Evolutionary conservation across 768 basidiomycete genomes (phyloP).

Genomic region (Boletus eberwhitei): DNA sequence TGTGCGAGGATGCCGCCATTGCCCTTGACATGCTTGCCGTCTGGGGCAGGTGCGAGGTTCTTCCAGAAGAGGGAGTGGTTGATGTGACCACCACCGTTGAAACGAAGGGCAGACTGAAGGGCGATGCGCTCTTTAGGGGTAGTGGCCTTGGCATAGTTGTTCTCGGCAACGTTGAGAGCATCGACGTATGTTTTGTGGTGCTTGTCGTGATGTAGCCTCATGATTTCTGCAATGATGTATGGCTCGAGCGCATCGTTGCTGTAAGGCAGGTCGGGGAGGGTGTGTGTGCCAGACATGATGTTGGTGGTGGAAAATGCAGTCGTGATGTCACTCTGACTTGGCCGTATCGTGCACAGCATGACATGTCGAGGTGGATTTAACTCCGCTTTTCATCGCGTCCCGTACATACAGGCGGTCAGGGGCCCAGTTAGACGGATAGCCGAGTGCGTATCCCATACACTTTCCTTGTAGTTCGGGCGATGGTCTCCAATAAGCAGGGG

Average conservation of each 20-base stretch:
- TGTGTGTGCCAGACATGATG: constrained; percentile 45
- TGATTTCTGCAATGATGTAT: constrained; percentile 85
- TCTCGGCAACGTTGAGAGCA: constrained; percentile 64
- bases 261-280: constrained; percentile 76
- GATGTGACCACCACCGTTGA: constrained; percentile 56
- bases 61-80: constrained; percentile 98
- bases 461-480: constrained; percentile 17
- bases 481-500: constrained; percentile 31
- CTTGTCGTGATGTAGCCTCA: constrained; percentile 92
- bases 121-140: constrained; percentile 53
- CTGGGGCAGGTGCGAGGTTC: constrained; percentile 71
- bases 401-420: constrained; percentile 21
- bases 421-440: constrained; percentile 32
- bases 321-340: background rate
- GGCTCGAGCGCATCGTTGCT: constrained; percentile 90
- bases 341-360: constrained; percentile 19
- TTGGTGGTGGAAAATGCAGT: background rate
- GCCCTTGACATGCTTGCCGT: constrained; percentile 51
- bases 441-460: constrained; percentile 31
- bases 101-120: constrained; percentile 24
- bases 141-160: constrained; percentile 61
- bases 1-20: constrained; percentile 59
- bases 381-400: constrained; percentile 27
- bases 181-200: constrained; percentile 96
- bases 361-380: constrained; percentile 2